Evolutionary conservation across 1,284 basidiomycete genomes (phyloP).

Genomic region (Volvariella surrecta): DNA sequence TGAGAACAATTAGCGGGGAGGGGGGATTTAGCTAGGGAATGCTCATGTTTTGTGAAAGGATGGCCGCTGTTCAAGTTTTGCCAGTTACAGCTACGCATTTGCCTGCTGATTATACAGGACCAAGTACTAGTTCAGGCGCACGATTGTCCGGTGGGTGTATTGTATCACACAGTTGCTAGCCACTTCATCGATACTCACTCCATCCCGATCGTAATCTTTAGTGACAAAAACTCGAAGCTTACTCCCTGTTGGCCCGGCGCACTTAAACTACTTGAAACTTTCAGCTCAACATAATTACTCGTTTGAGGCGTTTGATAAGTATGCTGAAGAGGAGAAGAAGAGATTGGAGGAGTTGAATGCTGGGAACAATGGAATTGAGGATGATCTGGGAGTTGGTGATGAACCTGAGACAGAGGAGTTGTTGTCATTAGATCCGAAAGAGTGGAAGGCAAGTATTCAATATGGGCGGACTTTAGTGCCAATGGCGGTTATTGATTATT

Average conservation of each 20-base stretch:
- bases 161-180: no score
- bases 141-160: neutral
- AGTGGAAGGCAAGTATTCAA: conserved; percentile 88
- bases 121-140: neutral
- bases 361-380: conserved; percentile 48
- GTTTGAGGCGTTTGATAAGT: conserved; percentile 74
- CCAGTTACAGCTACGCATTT: neutral
- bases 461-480: no score
- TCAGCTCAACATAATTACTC: conserved; percentile 69
- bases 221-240: conserved; percentile 33
- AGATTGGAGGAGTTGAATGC: conserved; percentile 46
- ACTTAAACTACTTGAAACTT: conserved; percentile 73
- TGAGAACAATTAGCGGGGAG: no score
- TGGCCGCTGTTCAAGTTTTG: neutral
- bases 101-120: neutral
- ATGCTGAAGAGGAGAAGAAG: conserved; percentile 31
- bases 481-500: neutral
- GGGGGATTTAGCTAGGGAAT: no score
- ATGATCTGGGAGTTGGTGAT: conserved; percentile 89
- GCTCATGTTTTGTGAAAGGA: no score
- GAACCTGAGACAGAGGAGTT: conserved; percentile 79
- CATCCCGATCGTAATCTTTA: conserved; percentile 5
- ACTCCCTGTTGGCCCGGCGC: conserved; percentile 80
- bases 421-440: conserved; percentile 83
- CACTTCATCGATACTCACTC: neutral